These are phyloP conservation scores for Perilla frutescens DNA, from an alignment of 257 asterid genomes.

Conservation along the genomic window DNA sequence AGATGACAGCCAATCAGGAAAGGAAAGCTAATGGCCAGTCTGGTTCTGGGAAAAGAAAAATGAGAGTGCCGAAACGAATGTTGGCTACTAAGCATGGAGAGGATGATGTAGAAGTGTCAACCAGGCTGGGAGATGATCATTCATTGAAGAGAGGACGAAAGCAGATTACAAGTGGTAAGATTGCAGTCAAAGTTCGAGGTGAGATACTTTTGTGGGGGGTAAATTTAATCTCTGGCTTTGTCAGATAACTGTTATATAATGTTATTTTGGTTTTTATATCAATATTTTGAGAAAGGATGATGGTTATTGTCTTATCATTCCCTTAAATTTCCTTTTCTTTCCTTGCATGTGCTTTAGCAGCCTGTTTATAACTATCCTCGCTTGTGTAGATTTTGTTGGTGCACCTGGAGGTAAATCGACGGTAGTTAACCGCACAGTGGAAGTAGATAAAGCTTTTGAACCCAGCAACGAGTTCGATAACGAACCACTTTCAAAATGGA, in stretches of 20 bases:
- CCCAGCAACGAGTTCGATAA: conserved; percentile 52
- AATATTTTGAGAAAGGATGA: neutral
- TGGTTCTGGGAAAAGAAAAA: conserved; percentile 39
- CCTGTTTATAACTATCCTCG: conserved; percentile 27
- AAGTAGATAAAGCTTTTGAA: conserved; percentile 30
- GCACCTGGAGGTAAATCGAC: conserved; percentile 35
- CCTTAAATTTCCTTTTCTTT: conserved; percentile 12
- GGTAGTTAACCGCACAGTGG: conserved; percentile 31
- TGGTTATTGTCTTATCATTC: neutral
- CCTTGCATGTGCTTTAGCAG: conserved; percentile 10
- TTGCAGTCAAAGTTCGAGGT: conserved; percentile 50
- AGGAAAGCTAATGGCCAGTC: conserved; percentile 28
- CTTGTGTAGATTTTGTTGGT: conserved; percentile 46
- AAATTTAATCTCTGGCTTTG: conserved; percentile 20
- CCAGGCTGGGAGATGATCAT: conserved; percentile 41
- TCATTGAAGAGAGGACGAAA: conserved; percentile 51
- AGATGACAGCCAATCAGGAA: conserved; percentile 28
- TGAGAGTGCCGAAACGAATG: conserved; percentile 23
- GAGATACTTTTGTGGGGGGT: conserved; percentile 18
- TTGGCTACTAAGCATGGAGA: conserved; percentile 35
- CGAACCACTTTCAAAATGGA: conserved; percentile 72
- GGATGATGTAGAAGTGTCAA: conserved; percentile 40
- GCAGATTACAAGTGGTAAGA: conserved; percentile 34
- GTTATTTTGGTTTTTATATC: conserved; percentile 12
- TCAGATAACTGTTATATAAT: conserved; percentile 3